phyloP scores from a whole-genome alignment of 495 filamentous ascomycete genomes.

The Penicillium riverlandense region DNA sequence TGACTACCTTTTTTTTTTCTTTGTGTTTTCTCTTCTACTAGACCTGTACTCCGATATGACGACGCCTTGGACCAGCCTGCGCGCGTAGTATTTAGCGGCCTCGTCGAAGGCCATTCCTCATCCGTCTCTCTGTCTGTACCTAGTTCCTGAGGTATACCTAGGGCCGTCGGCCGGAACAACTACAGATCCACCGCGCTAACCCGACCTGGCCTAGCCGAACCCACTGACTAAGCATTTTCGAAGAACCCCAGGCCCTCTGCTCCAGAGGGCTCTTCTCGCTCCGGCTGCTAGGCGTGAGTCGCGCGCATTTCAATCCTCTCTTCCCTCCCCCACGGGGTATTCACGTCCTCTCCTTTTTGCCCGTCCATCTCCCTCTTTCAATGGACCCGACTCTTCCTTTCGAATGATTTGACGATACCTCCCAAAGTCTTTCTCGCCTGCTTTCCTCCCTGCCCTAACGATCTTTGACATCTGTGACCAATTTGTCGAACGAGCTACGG shows the following conservation, averaged over 20 bases:
- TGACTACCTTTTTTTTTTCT: slow-evolving; percentile 6
- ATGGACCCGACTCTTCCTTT: slow-evolving; percentile 49
- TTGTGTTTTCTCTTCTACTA: slow-evolving; percentile 13
- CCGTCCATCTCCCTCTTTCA: slow-evolving; percentile 47
- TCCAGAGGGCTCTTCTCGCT: slow-evolving; percentile 20
- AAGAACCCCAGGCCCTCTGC: slow-evolving; percentile 13
- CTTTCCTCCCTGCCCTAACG: slow-evolving; percentile 5
- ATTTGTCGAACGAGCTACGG: slow-evolving; percentile 41
- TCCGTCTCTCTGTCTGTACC: background rate
- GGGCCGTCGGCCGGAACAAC: too few species aligned
- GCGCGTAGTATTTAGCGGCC: too few species aligned
- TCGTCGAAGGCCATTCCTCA: background rate
- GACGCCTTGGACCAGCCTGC: slow-evolving; percentile 8
- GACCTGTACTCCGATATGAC: slow-evolving; percentile 20
- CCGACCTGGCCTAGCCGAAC: too few species aligned
- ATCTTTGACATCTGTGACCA: slow-evolving; percentile 19
- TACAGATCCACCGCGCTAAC: too few species aligned
- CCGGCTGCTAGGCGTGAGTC: slow-evolving; percentile 17
- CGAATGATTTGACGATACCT: slow-evolving; percentile 32
- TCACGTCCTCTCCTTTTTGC: slow-evolving; percentile 58
- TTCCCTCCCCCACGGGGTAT: slow-evolving; percentile 23
- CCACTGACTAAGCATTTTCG: too few species aligned
- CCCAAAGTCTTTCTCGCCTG: background rate
- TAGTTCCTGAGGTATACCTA: too few species aligned
- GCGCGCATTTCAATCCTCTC: slow-evolving; percentile 31